phyloP scores from a whole-genome alignment of 805 yeast genomes.

The Ogataea pignaliae region DNA sequence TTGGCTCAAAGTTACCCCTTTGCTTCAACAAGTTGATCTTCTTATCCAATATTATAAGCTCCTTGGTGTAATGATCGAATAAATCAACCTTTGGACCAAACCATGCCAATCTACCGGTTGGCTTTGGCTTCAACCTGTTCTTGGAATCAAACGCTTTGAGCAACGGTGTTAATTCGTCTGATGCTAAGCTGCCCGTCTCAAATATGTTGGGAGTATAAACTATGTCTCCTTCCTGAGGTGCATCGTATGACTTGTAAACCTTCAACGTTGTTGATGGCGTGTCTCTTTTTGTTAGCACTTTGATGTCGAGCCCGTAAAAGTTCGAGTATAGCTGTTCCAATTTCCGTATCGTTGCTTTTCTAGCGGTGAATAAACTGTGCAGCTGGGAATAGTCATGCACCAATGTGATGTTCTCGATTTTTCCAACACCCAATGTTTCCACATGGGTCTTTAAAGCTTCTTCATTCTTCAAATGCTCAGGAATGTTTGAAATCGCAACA shows the following conservation, averaged over 20 bases:
- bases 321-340: slow-evolving; percentile 41
- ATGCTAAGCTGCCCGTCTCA: neutral
- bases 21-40: slow-evolving; percentile 32
- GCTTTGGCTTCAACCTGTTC: slow-evolving; percentile 12
- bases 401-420: slow-evolving; percentile 45
- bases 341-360: slow-evolving; percentile 29
- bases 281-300: slow-evolving; percentile 20
- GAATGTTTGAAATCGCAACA: slow-evolving; percentile 51
- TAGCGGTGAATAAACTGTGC: slow-evolving; percentile 32
- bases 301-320: slow-evolving; percentile 39
- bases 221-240: slow-evolving; percentile 13
- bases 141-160: slow-evolving; percentile 16
- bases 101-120: slow-evolving; percentile 18
- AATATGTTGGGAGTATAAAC: slow-evolving; percentile 9
- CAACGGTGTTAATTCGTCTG: slow-evolving; percentile 16
- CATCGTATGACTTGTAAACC: slow-evolving; percentile 22
- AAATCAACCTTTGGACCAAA: slow-evolving; percentile 29
- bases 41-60: slow-evolving; percentile 35
- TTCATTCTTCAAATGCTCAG: slow-evolving; percentile 41
- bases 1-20: slow-evolving; percentile 35
- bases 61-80: slow-evolving; percentile 31
- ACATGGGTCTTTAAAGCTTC: slow-evolving; percentile 42
- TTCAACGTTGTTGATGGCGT: slow-evolving; percentile 28
- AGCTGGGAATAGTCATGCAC: slow-evolving; percentile 39
- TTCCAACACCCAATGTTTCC: slow-evolving; percentile 52